phyloP scores from a whole-genome alignment of 768 basidiomycete species.

The Phylloporus arenicola region DNA sequence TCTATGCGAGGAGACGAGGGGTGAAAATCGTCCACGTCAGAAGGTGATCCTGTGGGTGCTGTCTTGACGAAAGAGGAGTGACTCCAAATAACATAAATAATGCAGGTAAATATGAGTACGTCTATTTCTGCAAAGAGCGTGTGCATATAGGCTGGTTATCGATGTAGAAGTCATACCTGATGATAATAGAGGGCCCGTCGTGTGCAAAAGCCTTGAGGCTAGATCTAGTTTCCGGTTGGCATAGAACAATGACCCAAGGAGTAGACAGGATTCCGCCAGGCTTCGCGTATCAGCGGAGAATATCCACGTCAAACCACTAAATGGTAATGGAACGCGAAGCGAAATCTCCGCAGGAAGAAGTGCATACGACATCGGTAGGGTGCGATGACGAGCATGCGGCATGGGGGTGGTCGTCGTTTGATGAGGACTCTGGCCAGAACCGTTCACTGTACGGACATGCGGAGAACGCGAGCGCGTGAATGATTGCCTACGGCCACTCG shows the following conservation, averaged over 20 bases:
- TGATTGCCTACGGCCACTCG: conserved; percentile 36
- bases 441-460: conserved; percentile 34
- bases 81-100: conserved; percentile 58
- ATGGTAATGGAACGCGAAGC: conserved; percentile 41
- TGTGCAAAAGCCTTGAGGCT: conserved; percentile 9
- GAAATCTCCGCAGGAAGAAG: conserved; percentile 48
- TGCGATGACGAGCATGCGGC: conserved; percentile 39
- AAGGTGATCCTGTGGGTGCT: conserved; percentile 5
- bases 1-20: conserved; percentile 44
- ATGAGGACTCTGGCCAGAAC: conserved; percentile 33
- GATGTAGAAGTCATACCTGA: conserved; percentile 38
- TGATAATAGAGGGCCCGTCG: conserved; percentile 41
- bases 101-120: conserved; percentile 46
- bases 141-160: conserved; percentile 2
- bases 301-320: conserved; percentile 35
- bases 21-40: conserved; percentile 17
- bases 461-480: conserved; percentile 78
- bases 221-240: conserved; percentile 40
- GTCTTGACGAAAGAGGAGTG: conserved; percentile 44
- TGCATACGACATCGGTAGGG: conserved; percentile 16
- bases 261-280: conserved; percentile 57
- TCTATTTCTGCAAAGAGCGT: conserved; percentile 46
- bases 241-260: conserved; percentile 58
- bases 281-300: conserved; percentile 60
- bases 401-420: conserved; percentile 37